These are phyloP conservation scores for Jaminaea rosea DNA, from an alignment of 1,284 basidiomycete species.

Conservation along the genomic window DNA sequence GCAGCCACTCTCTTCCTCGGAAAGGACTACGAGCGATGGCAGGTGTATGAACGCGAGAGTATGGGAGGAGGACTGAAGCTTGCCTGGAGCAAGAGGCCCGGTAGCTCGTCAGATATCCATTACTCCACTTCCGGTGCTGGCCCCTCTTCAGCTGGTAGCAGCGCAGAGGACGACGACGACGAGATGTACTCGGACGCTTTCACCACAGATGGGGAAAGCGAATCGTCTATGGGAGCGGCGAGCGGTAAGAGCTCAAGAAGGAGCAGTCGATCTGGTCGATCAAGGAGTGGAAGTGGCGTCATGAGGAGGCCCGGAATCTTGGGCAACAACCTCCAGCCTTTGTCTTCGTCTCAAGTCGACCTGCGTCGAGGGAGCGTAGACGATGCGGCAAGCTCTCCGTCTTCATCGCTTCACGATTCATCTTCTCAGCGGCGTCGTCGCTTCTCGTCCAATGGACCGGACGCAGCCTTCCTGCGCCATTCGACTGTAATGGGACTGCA, in stretches of 20 bases:
- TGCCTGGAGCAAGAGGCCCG: conserved; percentile 4
- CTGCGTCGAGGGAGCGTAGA: too few relatives aligned
- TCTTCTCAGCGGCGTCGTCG: conserved; percentile 16
- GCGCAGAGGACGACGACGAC: background rate
- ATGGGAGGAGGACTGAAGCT: conserved; percentile 13
- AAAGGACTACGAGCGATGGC: conserved; percentile 43
- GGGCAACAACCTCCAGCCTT: too few relatives aligned
- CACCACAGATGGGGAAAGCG: too few relatives aligned
- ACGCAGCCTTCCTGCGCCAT: conserved; percentile 31
- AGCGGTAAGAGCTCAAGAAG: too few relatives aligned
- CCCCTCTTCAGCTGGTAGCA: conserved; percentile 2
- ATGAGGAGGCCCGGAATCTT: background rate
- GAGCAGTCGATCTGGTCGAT: background rate
- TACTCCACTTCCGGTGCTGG: too few relatives aligned
- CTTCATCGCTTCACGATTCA: too few relatives aligned
- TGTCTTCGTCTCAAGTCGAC: too few relatives aligned
- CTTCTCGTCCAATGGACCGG: conserved; percentile 29
- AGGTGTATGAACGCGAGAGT: conserved; percentile 22
- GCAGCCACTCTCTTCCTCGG: conserved; percentile 39
- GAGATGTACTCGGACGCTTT: background rate
- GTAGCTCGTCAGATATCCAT: too few relatives aligned
- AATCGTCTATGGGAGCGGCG: too few relatives aligned
- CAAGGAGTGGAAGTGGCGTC: background rate
- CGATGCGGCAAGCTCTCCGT: background rate
- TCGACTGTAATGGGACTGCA: conserved; percentile 40